Percentiles rank a stretch among this genome's conserved stretches.
Conservation (phyloP, 768 basidiomycete species). For the Boletus barrowsii region DNA sequence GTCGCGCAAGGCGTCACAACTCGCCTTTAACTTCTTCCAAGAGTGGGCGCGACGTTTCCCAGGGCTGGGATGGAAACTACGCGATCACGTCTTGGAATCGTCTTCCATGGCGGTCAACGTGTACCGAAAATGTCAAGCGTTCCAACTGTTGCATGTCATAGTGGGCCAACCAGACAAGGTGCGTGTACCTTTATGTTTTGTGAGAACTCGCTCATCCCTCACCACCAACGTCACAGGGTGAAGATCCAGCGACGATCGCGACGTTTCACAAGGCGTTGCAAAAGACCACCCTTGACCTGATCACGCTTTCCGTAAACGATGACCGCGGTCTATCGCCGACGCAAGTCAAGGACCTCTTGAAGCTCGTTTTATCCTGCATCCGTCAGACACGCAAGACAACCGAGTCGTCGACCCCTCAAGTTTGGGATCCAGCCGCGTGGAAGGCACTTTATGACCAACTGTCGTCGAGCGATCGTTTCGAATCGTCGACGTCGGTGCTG, state of each 20-base stretch:
- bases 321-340: slow-evolving; percentile 47
- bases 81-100: slow-evolving; percentile 54
- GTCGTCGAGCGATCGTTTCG: slow-evolving; percentile 54
- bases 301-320: slow-evolving; percentile 49
- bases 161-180: slow-evolving; percentile 41
- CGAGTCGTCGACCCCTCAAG: slow-evolving; percentile 30
- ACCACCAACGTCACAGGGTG: slow-evolving; percentile 25
- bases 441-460: slow-evolving; percentile 46
- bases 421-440: slow-evolving; percentile 67
- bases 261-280: slow-evolving; percentile 49
- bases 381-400: slow-evolving; percentile 56
- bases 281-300: slow-evolving; percentile 44
- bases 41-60: slow-evolving; percentile 73
- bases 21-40: slow-evolving; percentile 72
- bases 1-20: slow-evolving; percentile 73
- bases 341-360: slow-evolving; percentile 79
- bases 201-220: slow-evolving; percentile 6
- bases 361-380: slow-evolving; percentile 60
- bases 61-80: slow-evolving; percentile 59
- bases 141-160: slow-evolving; percentile 67
- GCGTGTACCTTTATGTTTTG: background rate
- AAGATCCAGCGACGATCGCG: slow-evolving; percentile 39
- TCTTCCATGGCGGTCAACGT: slow-evolving; percentile 63
- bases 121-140: slow-evolving; percentile 73
- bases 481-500: slow-evolving; percentile 56